Conservation (phyloP, 2,329 filamentous ascomycete genomes). For the Dactylellina parvicollis region DNA sequence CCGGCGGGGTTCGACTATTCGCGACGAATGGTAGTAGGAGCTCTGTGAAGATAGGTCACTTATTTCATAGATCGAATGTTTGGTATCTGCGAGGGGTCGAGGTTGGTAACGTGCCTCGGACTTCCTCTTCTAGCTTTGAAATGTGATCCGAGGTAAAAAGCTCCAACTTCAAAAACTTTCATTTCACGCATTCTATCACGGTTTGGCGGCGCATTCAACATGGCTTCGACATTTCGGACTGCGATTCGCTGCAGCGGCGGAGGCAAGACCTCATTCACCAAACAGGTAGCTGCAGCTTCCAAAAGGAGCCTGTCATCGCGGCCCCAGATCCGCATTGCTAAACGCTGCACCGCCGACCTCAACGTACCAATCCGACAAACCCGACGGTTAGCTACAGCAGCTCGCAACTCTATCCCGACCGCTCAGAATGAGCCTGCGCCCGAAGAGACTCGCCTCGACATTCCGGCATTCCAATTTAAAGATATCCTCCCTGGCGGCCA, state of each 20-base stretch:
- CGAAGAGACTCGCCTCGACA: constrained; percentile 21
- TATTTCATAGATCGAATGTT: too few species aligned
- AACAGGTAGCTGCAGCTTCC: constrained; percentile 21
- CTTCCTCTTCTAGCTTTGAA: background rate
- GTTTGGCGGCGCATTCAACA: constrained; percentile 19
- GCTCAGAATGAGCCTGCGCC: background rate
- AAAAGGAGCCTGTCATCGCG: constrained; percentile 30
- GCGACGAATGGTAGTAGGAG: too few species aligned
- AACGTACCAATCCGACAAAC: constrained; percentile 21
- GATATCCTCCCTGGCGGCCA: constrained; percentile 33
- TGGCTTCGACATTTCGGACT: constrained; percentile 47
- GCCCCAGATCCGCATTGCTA: background rate
- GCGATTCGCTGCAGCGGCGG: constrained; percentile 21
- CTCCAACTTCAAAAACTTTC: background rate
- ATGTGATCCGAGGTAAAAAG: constrained; percentile 1
- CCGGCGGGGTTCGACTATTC: too few species aligned
- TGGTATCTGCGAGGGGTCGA: too few species aligned
- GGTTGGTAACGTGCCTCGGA: too few species aligned
- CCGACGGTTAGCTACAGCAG: constrained; percentile 23
- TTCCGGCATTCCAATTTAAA: constrained; percentile 49
- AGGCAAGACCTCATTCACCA: constrained; percentile 1
- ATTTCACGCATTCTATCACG: background rate
- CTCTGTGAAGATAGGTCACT: too few species aligned
- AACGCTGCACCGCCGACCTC: constrained; percentile 3
- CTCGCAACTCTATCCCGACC: background rate